phyloP scores from a whole-genome alignment of 371 early-diverging fungal genomes.

The Racocetra persica region DNA sequence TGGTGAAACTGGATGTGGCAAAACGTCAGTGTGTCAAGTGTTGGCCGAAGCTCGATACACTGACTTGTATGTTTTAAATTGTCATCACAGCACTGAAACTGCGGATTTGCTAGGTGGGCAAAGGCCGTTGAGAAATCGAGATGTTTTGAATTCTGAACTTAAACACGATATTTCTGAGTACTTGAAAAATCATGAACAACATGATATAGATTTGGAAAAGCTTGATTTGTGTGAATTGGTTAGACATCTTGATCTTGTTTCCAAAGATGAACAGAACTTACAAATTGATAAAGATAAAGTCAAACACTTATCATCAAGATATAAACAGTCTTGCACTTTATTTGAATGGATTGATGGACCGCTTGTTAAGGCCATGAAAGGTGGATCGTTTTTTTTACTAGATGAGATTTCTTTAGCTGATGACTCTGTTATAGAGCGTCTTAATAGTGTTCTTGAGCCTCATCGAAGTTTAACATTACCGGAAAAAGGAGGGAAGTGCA shows the following conservation, averaged over 20 bases:
- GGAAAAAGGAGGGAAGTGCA: constrained; percentile 85
- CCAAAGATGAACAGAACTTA: neutral
- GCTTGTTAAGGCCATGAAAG: constrained; percentile 91
- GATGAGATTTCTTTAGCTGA: constrained; percentile 99
- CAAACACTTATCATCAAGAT: constrained; percentile 10
- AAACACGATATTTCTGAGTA: constrained; percentile 49
- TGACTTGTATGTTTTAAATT: constrained; percentile 91
- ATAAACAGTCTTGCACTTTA: constrained; percentile 54
- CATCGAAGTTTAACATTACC: constrained; percentile 90
- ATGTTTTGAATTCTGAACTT: constrained; percentile 56
- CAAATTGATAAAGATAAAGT: neutral
- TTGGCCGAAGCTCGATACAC: constrained; percentile 70
- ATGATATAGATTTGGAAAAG: constrained; percentile 37
- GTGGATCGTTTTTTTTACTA: constrained; percentile 95
- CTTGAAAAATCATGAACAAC: constrained; percentile 44
- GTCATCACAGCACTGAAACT: constrained; percentile 98
- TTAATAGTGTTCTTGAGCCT: constrained; percentile 98
- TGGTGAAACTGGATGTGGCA: constrained; percentile 99
- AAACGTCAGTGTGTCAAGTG: constrained; percentile 98
- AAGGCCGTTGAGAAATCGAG: constrained; percentile 87
- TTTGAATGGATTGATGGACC: constrained; percentile 98
- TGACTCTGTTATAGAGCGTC: constrained; percentile 98
- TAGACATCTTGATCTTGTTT: neutral
- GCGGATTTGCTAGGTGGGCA: constrained; percentile 98
- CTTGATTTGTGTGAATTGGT: constrained; percentile 38